These are phyloP conservation scores for Aspergillus sp. DNA, from an alignment of 2,329 filamentous ascomycete species.

Conservation along the genomic window DNA sequence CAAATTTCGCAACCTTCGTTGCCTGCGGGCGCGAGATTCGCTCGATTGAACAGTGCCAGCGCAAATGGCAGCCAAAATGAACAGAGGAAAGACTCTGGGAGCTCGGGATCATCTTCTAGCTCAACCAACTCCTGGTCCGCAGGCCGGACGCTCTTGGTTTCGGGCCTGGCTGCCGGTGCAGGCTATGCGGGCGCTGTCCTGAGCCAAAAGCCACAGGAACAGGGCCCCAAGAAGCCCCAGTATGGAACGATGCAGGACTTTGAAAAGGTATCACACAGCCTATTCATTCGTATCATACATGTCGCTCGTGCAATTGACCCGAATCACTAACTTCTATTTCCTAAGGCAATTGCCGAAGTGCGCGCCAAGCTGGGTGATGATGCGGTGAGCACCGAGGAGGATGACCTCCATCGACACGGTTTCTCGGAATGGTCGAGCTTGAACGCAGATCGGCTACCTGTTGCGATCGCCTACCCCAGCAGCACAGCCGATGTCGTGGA, in stretches of 20 bases:
- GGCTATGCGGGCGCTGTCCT: conserved; percentile 52
- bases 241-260: conserved; percentile 42
- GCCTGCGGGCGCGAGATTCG: conserved; percentile 5
- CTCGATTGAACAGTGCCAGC: conserved; percentile 21
- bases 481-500: conserved; percentile 63
- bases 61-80: conserved; percentile 3
- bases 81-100: conserved; percentile 13
- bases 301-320: not conserved
- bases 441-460: conserved; percentile 62
- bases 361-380: conserved; percentile 55
- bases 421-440: conserved; percentile 70
- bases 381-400: conserved; percentile 61
- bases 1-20: conserved; percentile 12
- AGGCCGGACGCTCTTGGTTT: conserved; percentile 47
- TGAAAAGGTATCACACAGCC: conserved; percentile 31
- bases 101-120: conserved; percentile 13
- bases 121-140: conserved; percentile 44
- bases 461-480: conserved; percentile 64
- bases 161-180: conserved; percentile 51
- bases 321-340: conserved; percentile 6
- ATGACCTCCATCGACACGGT: conserved; percentile 63
- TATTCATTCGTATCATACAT: not conserved
- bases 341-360: conserved; percentile 57
- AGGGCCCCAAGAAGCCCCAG: conserved; percentile 23
- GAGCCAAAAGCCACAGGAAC: conserved; percentile 25